Percentiles rank a stretch among this genome's conserved stretches.
Evolutionary conservation across 768 basidiomycete genomes (phyloP).

Genomic region (Suillus plorans): DNA sequence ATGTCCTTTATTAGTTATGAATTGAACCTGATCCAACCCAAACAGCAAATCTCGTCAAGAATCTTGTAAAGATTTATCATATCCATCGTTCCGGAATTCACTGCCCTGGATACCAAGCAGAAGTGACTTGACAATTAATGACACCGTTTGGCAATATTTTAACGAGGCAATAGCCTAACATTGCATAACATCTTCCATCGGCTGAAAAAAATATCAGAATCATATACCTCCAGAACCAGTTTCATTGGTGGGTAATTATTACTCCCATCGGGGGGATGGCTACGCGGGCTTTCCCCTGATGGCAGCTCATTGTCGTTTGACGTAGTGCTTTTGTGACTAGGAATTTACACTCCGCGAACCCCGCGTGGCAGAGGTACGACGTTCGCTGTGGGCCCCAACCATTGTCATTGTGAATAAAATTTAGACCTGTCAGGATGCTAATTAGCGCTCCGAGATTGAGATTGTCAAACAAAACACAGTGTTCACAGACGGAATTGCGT

Average conservation of each 20-base stretch:
- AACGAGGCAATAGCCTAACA: not conserved
- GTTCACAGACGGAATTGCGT: not conserved
- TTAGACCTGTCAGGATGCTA: not conserved
- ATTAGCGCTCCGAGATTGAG: not conserved
- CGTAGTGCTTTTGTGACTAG: not conserved
- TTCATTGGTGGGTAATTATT: slow-evolving; percentile 1
- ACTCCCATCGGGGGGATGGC: not conserved
- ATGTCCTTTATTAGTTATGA: slow-evolving; percentile 23
- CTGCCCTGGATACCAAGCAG: slow-evolving; percentile 23
- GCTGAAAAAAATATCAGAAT: not conserved
- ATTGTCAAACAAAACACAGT: not conserved
- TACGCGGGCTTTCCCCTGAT: not conserved
- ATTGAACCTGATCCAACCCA: slow-evolving; percentile 27
- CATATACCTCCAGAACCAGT: not conserved
- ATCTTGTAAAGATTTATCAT: slow-evolving; percentile 21
- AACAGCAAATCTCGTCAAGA: slow-evolving; percentile 23
- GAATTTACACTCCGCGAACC: slow-evolving; percentile 32
- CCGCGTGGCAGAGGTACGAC: slow-evolving; percentile 20
- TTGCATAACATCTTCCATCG: not conserved
- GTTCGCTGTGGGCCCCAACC: not conserved
- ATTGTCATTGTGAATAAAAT: not conserved
- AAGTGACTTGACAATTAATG: not conserved
- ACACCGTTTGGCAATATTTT: not conserved
- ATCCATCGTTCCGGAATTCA: slow-evolving; percentile 19
- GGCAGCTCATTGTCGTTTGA: not conserved